These are phyloP conservation scores for Botryotinia calthae DNA, from an alignment of 2,329 filamentous ascomycete species.

Conservation along the genomic window DNA sequence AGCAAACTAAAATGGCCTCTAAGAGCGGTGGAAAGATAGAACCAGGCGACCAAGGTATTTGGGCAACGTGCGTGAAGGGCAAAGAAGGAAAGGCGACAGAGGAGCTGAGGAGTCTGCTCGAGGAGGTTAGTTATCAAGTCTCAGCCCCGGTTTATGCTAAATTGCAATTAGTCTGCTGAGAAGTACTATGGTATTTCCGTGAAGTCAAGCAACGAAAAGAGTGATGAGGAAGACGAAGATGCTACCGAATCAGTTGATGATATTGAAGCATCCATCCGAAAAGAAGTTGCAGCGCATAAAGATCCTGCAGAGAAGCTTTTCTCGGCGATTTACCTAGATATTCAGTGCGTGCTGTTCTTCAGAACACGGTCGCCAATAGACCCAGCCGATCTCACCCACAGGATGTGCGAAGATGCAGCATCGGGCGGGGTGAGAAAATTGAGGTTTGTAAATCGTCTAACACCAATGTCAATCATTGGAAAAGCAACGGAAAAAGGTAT, in stretches of 20 bases:
- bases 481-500: constrained; percentile 70
- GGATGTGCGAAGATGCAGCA: constrained; percentile 55
- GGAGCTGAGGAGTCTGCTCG: constrained; percentile 65
- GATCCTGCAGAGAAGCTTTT: constrained; percentile 47
- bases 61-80: constrained; percentile 72
- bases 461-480: constrained; percentile 52
- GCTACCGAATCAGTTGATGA: constrained; percentile 50
- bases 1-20: constrained; percentile 47
- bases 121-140: constrained; percentile 51
- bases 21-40: constrained; percentile 53
- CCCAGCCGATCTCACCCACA: constrained; percentile 52
- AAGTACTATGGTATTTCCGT: constrained; percentile 50
- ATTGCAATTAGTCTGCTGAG: constrained; percentile 57
- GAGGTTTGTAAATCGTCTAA: constrained; percentile 60
- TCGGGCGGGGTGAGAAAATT: constrained; percentile 47
- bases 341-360: constrained; percentile 65
- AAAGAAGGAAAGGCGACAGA: constrained; percentile 67
- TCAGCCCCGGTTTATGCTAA: constrained; percentile 5
- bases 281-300: constrained; percentile 59
- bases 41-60: constrained; percentile 70
- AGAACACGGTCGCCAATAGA: constrained; percentile 55
- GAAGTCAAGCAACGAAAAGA: constrained; percentile 32
- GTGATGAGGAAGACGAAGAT: constrained; percentile 43
- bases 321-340: constrained; percentile 51
- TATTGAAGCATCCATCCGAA: constrained; percentile 70